phyloP scores from a whole-genome alignment of 441 rosid genomes.

The Adansonia rubrostipa region DNA sequence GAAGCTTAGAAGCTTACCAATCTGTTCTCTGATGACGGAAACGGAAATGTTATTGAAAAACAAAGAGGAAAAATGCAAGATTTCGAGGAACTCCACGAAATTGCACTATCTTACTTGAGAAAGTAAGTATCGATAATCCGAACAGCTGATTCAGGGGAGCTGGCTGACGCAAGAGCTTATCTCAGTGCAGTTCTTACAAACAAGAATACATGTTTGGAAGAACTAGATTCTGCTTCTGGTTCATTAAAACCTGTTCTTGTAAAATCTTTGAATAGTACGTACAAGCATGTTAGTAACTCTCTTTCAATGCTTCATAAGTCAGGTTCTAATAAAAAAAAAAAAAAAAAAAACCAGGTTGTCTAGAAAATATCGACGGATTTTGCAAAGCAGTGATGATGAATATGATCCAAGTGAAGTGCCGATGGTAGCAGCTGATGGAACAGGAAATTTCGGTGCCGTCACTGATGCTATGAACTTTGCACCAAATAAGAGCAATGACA shows the following conservation, averaged over 20 bases:
- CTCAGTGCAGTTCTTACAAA: conserved; percentile 80
- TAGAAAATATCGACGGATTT: conserved; percentile 52
- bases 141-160: conserved; percentile 39
- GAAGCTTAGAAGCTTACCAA: conserved; percentile 61
- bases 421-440: conserved; percentile 71
- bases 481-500: conserved; percentile 60
- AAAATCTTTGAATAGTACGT: conserved; percentile 49
- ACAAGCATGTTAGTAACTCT: conserved; percentile 75
- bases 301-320: conserved; percentile 62
- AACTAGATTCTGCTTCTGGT: conserved; percentile 73
- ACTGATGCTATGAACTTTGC: conserved; percentile 66
- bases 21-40: conserved; percentile 45
- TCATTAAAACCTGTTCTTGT: conserved; percentile 53
- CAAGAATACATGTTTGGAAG: conserved; percentile 87
- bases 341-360: no score
- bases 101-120: conserved; percentile 51
- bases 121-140: conserved; percentile 51
- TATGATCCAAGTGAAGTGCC: conserved; percentile 54
- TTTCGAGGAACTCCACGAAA: conserved; percentile 75
- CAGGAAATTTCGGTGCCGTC: conserved; percentile 65
- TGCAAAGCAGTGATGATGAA: conserved; percentile 43
- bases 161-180: conserved; percentile 64
- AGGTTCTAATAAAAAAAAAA: neutral
- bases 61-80: conserved; percentile 79
- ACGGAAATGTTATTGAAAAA: conserved; percentile 50